Evolutionary conservation across 306 rosid species (phyloP).

Genomic region (Castanospermum australe): DNA sequence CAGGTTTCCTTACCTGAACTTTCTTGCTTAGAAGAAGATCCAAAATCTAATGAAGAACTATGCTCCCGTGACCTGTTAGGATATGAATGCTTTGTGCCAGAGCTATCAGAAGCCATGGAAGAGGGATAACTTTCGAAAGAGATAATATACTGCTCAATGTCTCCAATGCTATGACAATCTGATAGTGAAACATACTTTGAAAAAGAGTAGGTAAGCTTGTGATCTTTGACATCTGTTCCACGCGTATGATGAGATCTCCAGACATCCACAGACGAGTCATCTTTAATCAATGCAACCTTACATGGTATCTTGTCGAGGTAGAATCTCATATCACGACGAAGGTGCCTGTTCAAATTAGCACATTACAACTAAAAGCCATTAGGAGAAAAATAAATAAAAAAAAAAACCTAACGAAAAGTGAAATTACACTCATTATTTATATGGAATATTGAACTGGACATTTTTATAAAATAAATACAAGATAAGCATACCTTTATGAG

Average conservation of each 20-base stretch:
- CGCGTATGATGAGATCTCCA: slow-evolving; percentile 23
- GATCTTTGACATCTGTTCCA: slow-evolving; percentile 33
- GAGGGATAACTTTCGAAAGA: slow-evolving; percentile 11
- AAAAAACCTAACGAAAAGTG: background rate
- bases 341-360: slow-evolving; percentile 44
- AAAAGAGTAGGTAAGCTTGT: slow-evolving; percentile 32
- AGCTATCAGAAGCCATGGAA: slow-evolving; percentile 18
- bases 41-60: slow-evolving; percentile 3
- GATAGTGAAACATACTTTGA: slow-evolving; percentile 41
- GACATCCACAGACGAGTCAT: slow-evolving; percentile 35
- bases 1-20: slow-evolving; percentile 40
- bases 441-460: background rate
- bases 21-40: slow-evolving; percentile 29
- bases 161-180: slow-evolving; percentile 7
- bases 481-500: background rate
- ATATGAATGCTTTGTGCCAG: slow-evolving; percentile 19
- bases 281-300: slow-evolving; percentile 50
- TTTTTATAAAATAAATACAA: background rate
- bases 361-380: background rate
- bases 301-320: slow-evolving; percentile 47
- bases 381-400: background rate
- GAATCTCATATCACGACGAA: slow-evolving; percentile 46
- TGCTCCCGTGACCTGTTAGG: slow-evolving; percentile 16
- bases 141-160: slow-evolving; percentile 20
- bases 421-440: background rate